Evolutionary conservation across 768 basidiomycete species (phyloP).

Genomic region (Auricularia sp.): DNA sequence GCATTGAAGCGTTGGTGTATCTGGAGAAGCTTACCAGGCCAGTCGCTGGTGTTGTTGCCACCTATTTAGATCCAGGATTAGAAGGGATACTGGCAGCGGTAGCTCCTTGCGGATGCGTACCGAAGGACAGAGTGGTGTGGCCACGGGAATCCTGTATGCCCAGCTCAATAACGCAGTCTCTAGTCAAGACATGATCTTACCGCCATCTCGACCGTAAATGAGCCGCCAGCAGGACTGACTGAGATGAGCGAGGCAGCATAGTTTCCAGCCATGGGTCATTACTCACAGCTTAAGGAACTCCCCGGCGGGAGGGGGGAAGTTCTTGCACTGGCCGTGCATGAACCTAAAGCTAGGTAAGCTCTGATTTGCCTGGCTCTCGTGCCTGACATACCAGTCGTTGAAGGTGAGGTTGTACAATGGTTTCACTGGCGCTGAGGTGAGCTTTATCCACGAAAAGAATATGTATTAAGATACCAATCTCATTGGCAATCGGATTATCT

Average conservation of each 20-base stretch:
- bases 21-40: neutral
- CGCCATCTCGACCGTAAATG: neutral
- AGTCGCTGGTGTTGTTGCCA: neutral
- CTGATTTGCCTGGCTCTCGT: neutral
- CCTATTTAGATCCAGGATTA: neutral
- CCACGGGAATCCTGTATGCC: no score
- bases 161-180: no score
- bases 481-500: neutral
- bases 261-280: no score
- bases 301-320: neutral
- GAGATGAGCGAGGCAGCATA: neutral
- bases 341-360: neutral
- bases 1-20: no score
- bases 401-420: neutral
- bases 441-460: no score
- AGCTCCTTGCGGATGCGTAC: neutral
- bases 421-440: neutral
- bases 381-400: neutral
- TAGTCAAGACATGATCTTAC: neutral
- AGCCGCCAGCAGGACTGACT: neutral
- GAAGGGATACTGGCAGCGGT: neutral
- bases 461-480: neutral
- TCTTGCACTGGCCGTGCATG: neutral
- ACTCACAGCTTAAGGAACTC: neutral
- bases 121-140: neutral